Evolutionary conservation across 1,139 yeast genomes (phyloP), one percentile per base, ranked within the genome.

Genomic region (Yamadazyma buinensis): DNA sequence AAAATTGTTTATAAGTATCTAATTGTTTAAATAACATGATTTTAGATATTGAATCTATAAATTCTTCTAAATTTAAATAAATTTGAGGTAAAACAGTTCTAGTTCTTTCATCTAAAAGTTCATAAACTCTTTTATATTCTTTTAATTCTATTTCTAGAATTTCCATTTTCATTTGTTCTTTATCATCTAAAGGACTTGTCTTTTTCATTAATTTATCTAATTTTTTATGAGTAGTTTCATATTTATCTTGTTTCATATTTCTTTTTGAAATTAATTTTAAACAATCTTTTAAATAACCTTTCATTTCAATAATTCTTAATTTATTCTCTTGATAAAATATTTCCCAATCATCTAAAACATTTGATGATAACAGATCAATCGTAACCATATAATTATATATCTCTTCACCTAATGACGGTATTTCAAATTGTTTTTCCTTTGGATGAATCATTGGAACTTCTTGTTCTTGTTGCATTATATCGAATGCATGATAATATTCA

Each of bases 41-140:
- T 36, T 64, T 56, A 5, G 72, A 55, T 10, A 75, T 40, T 30
- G 58, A 56, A 30, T 67, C 74, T 12, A 77, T 55, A 42, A 76
- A 75, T 49, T 77, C 82, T 23, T 77, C 77, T 37, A 77, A 51
- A 27, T 67, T 59, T 7, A 62, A 52, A 33, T 74, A 51, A 4
- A 70, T 57, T 39, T 67, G 72, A 2, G 84, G 84, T 15, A 77
- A 56, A 3, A 61, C 47, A 5, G 64, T 34, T 35, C 60, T 61
- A 12, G 67, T 51, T 39, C 69, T 72, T 12, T 56, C 57, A 48
- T 71, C 72, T 15, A 72, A 44, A 9, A 59, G 61, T 15, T 51
- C 49, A 42, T 55, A 73, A 9, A 58, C 51, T 3, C 48, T 46
- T 21, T 57, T 58, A 7, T 57, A 52, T n/a, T 55, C 58, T 5